Evolutionary conservation across 192 early-diverging fungal species (phyloP).

Genomic region (Lunasporangiospora selenospora): DNA sequence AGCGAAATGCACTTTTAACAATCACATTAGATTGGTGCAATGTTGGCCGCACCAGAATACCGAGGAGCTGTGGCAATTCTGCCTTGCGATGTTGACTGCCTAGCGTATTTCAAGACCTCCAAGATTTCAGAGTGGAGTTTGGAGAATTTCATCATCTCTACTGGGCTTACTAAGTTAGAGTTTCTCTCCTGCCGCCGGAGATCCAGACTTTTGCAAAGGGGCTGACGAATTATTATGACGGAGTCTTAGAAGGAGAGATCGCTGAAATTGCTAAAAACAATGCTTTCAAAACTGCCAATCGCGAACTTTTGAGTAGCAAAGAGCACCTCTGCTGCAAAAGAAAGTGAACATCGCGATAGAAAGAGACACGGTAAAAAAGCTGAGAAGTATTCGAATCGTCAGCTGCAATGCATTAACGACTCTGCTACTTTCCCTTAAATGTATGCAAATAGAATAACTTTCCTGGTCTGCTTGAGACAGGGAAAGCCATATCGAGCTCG

Average conservation of each 20-base stretch:
- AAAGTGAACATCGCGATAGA: conserved; percentile 3
- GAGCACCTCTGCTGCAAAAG: conserved; percentile 14
- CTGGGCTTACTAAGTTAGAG: conserved; percentile 1
- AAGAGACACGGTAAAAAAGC: conserved; percentile 16
- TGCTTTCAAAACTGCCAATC: conserved; percentile 6
- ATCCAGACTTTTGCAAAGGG: neutral
- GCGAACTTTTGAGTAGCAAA: conserved; percentile 13
- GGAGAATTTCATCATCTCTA: conserved; percentile 8
- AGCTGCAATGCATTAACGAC: neutral
- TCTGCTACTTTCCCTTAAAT: neutral
- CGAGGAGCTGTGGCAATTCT: neutral
- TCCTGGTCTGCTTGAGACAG: conserved; percentile 5
- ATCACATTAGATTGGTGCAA: too few species aligned
- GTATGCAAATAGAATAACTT: conserved; percentile 10
- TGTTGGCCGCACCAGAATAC: neutral
- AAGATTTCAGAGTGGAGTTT: conserved; percentile 20
- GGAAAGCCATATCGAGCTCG: conserved; percentile 6
- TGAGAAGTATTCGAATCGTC: conserved; percentile 3
- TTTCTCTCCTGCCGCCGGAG: conserved; percentile 5
- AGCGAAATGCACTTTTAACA: too few species aligned
- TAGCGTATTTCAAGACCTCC: conserved; percentile 7
- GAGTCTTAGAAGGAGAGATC: conserved; percentile 2
- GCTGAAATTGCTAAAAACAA: conserved; percentile 8
- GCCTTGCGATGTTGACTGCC: neutral
- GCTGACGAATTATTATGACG: neutral